Base-by-base conservation (phyloP, 2,329 filamentous ascomycete genomes). In the Hymenoscyphus occultus region DNA sequence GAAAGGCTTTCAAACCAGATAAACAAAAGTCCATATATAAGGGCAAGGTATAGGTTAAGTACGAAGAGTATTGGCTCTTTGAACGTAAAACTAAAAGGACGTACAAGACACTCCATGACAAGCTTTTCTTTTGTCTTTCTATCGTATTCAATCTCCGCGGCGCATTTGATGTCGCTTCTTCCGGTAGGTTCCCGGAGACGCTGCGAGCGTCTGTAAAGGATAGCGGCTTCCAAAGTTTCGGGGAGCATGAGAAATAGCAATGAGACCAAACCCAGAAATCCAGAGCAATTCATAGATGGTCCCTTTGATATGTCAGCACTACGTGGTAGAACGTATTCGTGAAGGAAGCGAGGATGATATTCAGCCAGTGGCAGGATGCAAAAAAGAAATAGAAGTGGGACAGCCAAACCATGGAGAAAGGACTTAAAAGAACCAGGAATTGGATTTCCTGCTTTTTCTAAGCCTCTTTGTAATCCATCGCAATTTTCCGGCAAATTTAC, bases 1-100 rank as follows among this genome's bases (percentile, higher is more conserved):
- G 65, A 62, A 75, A 90, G 89, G 14, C 83, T 83, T 72, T 90
- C 86, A 72, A 90, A 90, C 78, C 82, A 89, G 60, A 81, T 81
- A 71, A 85, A 86, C 76, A 85, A 84, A 71, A 85, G 84, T 59
- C 80, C 84, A 74, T 88, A 90, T 69, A 85, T 82, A 67, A 89
- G 81, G 60, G 81, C 82, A 5, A 82, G 84, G 76, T 89, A 90
- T 45, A 87, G 67, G 71, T 87, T 84, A 1, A 86, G 80, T 70
- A 88, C 85, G 68, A 87, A 76, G 66, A 90, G 80, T 14, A 86
- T 84, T 0, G 86, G 86, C 64, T 89, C 86, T 67, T 83, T 82
- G 72, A 87, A 69, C 9, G 80, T 85, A 68, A 89, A 83, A 70
- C 84, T 80, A 40, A 84, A 76, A 3, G 86, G 86, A 72, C 84